A percentile compares a stretch with the other conserved stretches of the same genome.
Conservation (phyloP, 2,329 filamentous ascomycete species). For the Cyphellophora europaea region DNA sequence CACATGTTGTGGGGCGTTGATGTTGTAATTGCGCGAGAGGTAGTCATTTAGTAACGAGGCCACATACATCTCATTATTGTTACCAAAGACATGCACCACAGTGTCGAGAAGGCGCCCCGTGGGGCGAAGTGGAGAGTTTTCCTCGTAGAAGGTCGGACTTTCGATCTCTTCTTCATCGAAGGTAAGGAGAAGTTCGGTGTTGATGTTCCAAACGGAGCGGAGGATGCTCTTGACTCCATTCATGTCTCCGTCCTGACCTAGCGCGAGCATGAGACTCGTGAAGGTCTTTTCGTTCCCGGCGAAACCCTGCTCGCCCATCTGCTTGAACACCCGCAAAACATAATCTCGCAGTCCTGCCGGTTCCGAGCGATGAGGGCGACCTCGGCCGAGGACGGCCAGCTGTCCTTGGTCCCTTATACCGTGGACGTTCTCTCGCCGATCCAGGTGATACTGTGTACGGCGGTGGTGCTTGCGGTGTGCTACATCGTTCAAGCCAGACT, state of each 20-base stretch:
- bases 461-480: conserved; percentile 24
- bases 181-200: conserved; percentile 32
- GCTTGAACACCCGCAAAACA: conserved; percentile 33
- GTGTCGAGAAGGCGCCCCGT: conserved; percentile 50
- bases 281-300: conserved; percentile 44
- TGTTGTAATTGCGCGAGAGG: conserved; percentile 48
- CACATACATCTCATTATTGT: conserved; percentile 51
- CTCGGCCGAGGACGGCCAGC: background rate
- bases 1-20: conserved; percentile 41
- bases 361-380: conserved; percentile 11
- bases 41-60: conserved; percentile 54
- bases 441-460: conserved; percentile 15
- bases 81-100: conserved; percentile 60
- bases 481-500: conserved; percentile 33
- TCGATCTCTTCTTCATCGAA: conserved; percentile 24
- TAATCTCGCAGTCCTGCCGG: conserved; percentile 23
- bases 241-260: conserved; percentile 43
- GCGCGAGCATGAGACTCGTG: conserved; percentile 42
- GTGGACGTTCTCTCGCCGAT: conserved; percentile 24
- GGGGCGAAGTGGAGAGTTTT: conserved; percentile 49
- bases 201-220: conserved; percentile 45
- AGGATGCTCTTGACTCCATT: conserved; percentile 38
- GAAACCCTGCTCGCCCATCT: conserved; percentile 36
- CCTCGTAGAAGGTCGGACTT: conserved; percentile 31
- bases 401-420: conserved; percentile 16